Conservation (phyloP, 805 yeast species). For the Jamesozyma rosinii region DNA sequence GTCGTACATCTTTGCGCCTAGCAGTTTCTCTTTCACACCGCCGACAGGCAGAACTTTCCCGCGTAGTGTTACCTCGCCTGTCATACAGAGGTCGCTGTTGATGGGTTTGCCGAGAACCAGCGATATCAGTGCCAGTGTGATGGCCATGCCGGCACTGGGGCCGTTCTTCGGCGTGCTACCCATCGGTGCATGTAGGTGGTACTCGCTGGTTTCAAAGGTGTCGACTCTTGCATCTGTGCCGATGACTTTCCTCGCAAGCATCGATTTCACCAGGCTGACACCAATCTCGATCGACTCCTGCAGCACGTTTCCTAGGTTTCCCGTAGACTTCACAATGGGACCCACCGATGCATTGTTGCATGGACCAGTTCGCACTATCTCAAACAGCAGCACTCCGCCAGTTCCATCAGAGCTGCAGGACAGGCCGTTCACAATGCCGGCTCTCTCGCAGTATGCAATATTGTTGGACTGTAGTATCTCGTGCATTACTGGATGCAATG, state of each 20-base stretch:
- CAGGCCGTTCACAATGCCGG: conserved; percentile 79
- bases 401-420: conserved; percentile 82
- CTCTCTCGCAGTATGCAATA: conserved; percentile 41
- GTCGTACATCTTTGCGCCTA: conserved; percentile 91
- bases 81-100: conserved; percentile 67
- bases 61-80: conserved; percentile 78
- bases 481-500: conserved; percentile 37
- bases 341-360: conserved; percentile 16
- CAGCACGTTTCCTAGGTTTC: conserved; percentile 93
- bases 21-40: conserved; percentile 75
- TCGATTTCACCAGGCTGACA: conserved; percentile 81
- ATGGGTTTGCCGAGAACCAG: conserved; percentile 58
- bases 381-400: conserved; percentile 73
- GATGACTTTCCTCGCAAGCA: conserved; percentile 33
- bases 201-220: conserved; percentile 65
- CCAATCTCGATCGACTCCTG: conserved; percentile 87
- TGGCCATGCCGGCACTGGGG: conserved; percentile 59
- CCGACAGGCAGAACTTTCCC: conserved; percentile 82
- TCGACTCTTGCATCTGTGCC: conserved; percentile 31
- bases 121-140: conserved; percentile 73
- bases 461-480: conserved; percentile 32
- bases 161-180: conserved; percentile 71
- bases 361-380: conserved; percentile 56
- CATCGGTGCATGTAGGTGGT: conserved; percentile 81
- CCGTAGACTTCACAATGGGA: conserved; percentile 65